A percentile compares a stretch with the other conserved stretches of the same genome.
Conservation (phyloP, 768 basidiomycete genomes). For the Rhodotorula toruloides region DNA sequence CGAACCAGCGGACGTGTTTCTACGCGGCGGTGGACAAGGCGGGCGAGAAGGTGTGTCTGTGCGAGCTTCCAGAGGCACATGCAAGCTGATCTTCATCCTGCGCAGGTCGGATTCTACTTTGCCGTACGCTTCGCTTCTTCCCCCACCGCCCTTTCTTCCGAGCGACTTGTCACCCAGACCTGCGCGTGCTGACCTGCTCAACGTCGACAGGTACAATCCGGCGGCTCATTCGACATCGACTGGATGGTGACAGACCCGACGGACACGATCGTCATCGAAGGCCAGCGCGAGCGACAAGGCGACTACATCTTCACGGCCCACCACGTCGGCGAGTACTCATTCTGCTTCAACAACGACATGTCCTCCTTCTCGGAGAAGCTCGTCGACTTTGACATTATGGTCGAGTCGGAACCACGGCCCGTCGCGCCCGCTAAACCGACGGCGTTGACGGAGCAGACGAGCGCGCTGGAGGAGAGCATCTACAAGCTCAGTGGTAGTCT, state of each 20-base stretch:
- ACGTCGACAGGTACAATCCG: slow-evolving; percentile 74
- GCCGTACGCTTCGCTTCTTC: slow-evolving; percentile 61
- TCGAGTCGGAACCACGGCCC: slow-evolving; percentile 86
- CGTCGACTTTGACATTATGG: slow-evolving; percentile 94
- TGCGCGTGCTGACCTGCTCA: neutral
- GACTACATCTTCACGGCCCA: slow-evolving; percentile 97
- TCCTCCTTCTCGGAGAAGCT: slow-evolving; percentile 89
- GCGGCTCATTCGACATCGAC: slow-evolving; percentile 93
- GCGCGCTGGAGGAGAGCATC: slow-evolving; percentile 87
- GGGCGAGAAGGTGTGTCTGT: slow-evolving; percentile 73
- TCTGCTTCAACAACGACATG: slow-evolving; percentile 99
- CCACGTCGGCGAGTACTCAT: slow-evolving; percentile 57
- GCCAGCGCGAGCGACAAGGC: slow-evolving; percentile 81
- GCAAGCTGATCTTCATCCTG: neutral
- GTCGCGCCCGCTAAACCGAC: slow-evolving; percentile 81
- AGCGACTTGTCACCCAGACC: too few species aligned
- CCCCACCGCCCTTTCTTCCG: neutral
- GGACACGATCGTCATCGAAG: slow-evolving; percentile 80
- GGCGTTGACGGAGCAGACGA: slow-evolving; percentile 87
- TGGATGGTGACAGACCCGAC: slow-evolving; percentile 87
- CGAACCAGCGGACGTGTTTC: slow-evolving; percentile 62
- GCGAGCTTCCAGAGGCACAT: rapidly evolving
- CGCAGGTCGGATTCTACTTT: slow-evolving; percentile 77
- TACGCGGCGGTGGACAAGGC: slow-evolving; percentile 94
- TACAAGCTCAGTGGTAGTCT: slow-evolving; percentile 83